These are phyloP conservation scores for Ceratocystis smalleyi DNA, from an alignment of 2,329 filamentous ascomycete genomes.

Conservation along the genomic window DNA sequence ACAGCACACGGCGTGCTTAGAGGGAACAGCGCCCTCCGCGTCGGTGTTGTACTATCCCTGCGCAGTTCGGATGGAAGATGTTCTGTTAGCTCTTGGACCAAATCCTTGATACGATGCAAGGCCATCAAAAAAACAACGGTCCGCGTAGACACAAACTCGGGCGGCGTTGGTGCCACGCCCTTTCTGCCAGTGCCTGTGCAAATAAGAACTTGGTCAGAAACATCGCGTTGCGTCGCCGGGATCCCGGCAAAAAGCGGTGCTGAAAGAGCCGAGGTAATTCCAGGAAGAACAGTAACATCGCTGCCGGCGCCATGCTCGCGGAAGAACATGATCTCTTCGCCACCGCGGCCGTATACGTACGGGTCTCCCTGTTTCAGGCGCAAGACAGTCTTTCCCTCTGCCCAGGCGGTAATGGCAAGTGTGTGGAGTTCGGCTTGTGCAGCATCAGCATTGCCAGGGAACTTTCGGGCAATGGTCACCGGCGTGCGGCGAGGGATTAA, in stretches of 20 bases:
- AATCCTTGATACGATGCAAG: constrained; percentile 61
- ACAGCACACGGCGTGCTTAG: constrained; percentile 73
- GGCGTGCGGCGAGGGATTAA: constrained; percentile 80
- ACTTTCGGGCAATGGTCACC: constrained; percentile 88
- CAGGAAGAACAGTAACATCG: constrained; percentile 57
- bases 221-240: constrained; percentile 73
- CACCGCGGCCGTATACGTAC: constrained; percentile 87
- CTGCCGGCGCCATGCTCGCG: constrained; percentile 51
- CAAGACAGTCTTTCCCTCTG: constrained; percentile 60
- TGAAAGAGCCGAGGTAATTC: constrained; percentile 74
- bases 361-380: constrained; percentile 93
- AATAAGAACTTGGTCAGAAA: constrained; percentile 85
- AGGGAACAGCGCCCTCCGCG: constrained; percentile 45
- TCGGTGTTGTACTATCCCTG: constrained; percentile 19
- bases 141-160: constrained; percentile 56
- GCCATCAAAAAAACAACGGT: constrained; percentile 95
- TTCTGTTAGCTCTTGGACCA: constrained; percentile 55
- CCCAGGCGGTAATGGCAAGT: constrained; percentile 53
- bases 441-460: constrained; percentile 87
- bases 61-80: constrained; percentile 23
- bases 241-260: constrained; percentile 81
- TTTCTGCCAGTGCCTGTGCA: constrained; percentile 93
- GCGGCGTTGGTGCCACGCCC: constrained; percentile 66
- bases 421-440: constrained; percentile 81
- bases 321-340: constrained; percentile 84